Evolutionary conservation across 257 asterid genomes (phyloP), one percentile per base, ranked within the genome.

Genomic region (Ehretia macrophylla): DNA sequence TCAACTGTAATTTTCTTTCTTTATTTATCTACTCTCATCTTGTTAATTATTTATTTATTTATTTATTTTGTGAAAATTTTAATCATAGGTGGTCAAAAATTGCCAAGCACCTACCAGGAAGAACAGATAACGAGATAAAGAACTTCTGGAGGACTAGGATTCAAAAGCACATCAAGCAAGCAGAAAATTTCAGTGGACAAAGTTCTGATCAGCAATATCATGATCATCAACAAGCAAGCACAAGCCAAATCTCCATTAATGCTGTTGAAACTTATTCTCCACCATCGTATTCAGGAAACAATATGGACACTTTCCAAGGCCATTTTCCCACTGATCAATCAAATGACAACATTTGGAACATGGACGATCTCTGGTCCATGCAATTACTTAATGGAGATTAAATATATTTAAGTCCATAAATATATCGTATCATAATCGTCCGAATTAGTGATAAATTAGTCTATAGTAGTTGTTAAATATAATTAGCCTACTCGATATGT

Each of bases 131-230:
- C 14, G 98, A 91, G 44, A 91, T 91, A 72, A 91, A 91, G 69
- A 91, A 91, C 14, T 91, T 67, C 2, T 87, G 98, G 98, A 87
- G 98, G 83, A 91, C 96, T 16, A 77, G 96, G 17, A 91, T 91
- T 6, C 96, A 87, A 18, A 91, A 91, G 82, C 94, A 80, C 18
- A 80, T 87, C 4, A 91, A 85, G 77, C 94, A 75, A 54, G 75
- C 76, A 1, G 91, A 71, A 32, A 50, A 5, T 1, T 77, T 69
- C 52, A 64, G 67, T 8, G 84, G 64, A 12, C 80, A 73, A 54
- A 66, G 55, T 56, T 45, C 76, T 0, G 69, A 67, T 10, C 32
- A 66, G 21, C 40, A 66, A 23, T 49, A 63, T 52, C 16, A 14
- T 20, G 54, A 65, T 16, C 70, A 63, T 4, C 56, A 65, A 19